Conservation (phyloP, 129 eudicot genomes). For the Mikania micrantha region DNA sequence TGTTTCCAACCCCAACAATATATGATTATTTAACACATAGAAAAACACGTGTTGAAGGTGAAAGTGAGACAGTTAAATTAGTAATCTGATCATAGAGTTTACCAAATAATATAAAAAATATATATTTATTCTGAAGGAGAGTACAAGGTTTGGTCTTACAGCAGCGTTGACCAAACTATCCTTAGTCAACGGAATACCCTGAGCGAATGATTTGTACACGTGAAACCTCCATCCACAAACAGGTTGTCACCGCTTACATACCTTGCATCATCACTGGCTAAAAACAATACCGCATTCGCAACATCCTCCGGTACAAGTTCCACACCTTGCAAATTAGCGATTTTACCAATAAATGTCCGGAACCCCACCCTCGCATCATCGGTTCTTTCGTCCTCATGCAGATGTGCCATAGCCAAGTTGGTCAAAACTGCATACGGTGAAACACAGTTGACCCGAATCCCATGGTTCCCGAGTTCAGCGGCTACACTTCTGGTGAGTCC, state of each 20-base stretch:
- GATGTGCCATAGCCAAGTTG: slow-evolving; percentile 55
- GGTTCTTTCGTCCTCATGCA: slow-evolving; percentile 60
- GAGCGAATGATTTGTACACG: slow-evolving; percentile 52
- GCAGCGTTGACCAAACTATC: background rate
- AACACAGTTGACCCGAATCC: slow-evolving; percentile 81
- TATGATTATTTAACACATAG: too few species aligned
- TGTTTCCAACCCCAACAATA: too few species aligned
- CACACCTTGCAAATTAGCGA: slow-evolving; percentile 79
- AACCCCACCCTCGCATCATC: slow-evolving; percentile 54
- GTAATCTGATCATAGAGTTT: background rate
- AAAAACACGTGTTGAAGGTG: background rate
- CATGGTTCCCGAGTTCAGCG: slow-evolving; percentile 78
- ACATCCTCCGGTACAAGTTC: slow-evolving; percentile 66
- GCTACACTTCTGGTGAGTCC: slow-evolving; percentile 87
- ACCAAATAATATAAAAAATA: background rate
- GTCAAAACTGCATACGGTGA: slow-evolving; percentile 85
- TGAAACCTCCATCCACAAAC: slow-evolving; percentile 92
- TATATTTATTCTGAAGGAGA: background rate
- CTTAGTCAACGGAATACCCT: slow-evolving; percentile 52
- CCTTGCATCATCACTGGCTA: slow-evolving; percentile 85
- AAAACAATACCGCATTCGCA: slow-evolving; percentile 74
- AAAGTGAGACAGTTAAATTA: background rate
- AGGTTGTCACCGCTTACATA: slow-evolving; percentile 75
- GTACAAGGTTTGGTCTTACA: background rate
- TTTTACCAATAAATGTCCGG: slow-evolving; percentile 38